Conservation (phyloP, 1,284 basidiomycete species). For the Calocybe gambosa region DNA sequence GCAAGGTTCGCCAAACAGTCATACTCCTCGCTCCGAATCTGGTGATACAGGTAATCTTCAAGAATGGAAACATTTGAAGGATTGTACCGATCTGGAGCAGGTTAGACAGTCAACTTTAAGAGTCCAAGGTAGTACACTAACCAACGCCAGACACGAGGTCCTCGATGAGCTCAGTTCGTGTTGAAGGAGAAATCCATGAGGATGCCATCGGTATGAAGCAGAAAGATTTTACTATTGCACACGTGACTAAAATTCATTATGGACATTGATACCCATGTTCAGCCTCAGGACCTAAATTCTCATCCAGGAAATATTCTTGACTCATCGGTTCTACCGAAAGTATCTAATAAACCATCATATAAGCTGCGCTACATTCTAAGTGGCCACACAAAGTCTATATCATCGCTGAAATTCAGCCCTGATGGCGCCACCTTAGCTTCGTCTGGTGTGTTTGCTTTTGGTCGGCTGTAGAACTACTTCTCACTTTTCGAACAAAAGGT, state of each 20-base stretch:
- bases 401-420: slow-evolving; percentile 76
- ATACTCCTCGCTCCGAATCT: slow-evolving; percentile 86
- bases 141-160: slow-evolving; percentile 90
- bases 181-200: slow-evolving; percentile 65
- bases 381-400: slow-evolving; percentile 69
- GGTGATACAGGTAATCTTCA: slow-evolving; percentile 92
- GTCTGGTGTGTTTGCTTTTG: slow-evolving; percentile 47
- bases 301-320: background rate
- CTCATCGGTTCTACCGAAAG: background rate
- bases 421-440: slow-evolving; percentile 70
- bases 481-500: slow-evolving; percentile 42
- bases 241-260: slow-evolving; percentile 22
- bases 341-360: slow-evolving; percentile 27
- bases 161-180: slow-evolving; percentile 80
- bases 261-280: slow-evolving; percentile 14
- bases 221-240: slow-evolving; percentile 17
- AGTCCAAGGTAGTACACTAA: slow-evolving; percentile 32
- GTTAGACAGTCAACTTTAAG: slow-evolving; percentile 7
- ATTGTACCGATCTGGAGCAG: slow-evolving; percentile 82
- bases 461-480: slow-evolving; percentile 10
- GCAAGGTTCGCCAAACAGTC: slow-evolving; percentile 92
- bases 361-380: slow-evolving; percentile 49
- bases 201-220: slow-evolving; percentile 33
- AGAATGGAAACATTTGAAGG: slow-evolving; percentile 89
- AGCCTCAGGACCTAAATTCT: background rate